Base-by-base conservation (phyloP, 1,284 basidiomycete species). In the Thecaphora frezii region DNA sequence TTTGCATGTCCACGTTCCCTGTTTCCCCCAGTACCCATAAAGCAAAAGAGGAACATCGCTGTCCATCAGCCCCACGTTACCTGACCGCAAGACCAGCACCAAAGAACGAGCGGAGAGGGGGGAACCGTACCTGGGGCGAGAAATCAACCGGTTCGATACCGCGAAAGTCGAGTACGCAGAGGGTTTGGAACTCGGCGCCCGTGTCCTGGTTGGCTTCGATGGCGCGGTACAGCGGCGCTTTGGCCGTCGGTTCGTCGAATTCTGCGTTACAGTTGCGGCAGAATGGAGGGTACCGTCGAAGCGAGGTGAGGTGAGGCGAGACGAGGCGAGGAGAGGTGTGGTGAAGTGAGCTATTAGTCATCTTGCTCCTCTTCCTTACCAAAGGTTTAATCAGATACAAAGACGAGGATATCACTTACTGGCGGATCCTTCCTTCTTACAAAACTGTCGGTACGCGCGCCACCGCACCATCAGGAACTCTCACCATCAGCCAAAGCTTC, bases 161-260 rank as follows among this genome's bases (percentile, higher is more conserved):
- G 2, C 76, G 51, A 25, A 71, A 74, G n/a, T 78, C 76, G n/a
- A 76, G 41, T 19, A 64, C 54, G 46, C 71, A 74, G 4, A 78
- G 61, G 10, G 74, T 73, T 42, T 71, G 63, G 43, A 53, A 78
- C 14, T 51, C 38, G 2, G 67, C 48, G 2, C 55, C 62, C 1
- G 28, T 25, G 5, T 51, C 60, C 1, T 46, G 54, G 16, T 58
- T 50, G 1, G 69, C 52, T 4, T 56, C 36, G 45, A 73, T 59
- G 1, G 62, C 53, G 8, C 48, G 33, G 54, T 57, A 76, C 1
- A 71, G 60, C 16, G 75, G 69, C 2, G 62, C 54, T 37, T 77
- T 77, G 1, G 53, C 21, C 3, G 69, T 75, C 0, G 73, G 71
- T 43, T 71, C 66, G n/a, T 70, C 68, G 37, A 75, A 73, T 28